Evolutionary conservation across 441 rosid species (phyloP), one percentile per base, ranked within the genome.

Genomic region (Gossypium gossypioides): DNA sequence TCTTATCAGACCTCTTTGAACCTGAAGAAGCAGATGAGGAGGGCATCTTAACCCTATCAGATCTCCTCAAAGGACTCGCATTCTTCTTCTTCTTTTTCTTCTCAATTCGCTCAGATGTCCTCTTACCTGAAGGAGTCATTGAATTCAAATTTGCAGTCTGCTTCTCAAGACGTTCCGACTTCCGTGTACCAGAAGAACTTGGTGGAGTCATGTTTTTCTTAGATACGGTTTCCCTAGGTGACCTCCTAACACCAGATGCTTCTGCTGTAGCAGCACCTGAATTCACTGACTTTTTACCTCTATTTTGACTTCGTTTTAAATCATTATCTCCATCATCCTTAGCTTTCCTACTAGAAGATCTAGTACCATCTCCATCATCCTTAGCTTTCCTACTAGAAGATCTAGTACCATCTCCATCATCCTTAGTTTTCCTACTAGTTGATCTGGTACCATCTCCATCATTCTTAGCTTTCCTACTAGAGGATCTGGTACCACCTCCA

Each of bases 151-250:
- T 52, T 10, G 48, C 8, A 16, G 82, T 70, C 46, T 29, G 81
- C 81, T 84, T 86, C 80, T 82, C 89, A 22, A 82, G 75, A 19
- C 85, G 80, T 74, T 74, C 91, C 1, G 94, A 88, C 85, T 84
- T 87, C 56, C 87, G 77, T 74, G 71, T 71, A 76, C 78, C 75
- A 25, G 80, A 68, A 65, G 85, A 61, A 44, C 80, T 79, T 9
- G 81, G 77, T 71, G 52, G 81, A 77, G 42, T 63, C 75, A 72
- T 16, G 32, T 37, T 80, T 70, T 81, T 80, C 72, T 77, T 81
- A 9, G 77, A 69, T 12, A 77, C 52, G 59, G 81, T 61, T 68
- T 82, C 90, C 62, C 89, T 79, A 12, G 48, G 55, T 27, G 90
- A 87, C 84, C 90, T 86, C 82, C 88, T 85, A 62, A 81, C 66